Evolutionary conservation across 495 filamentous ascomycete species (phyloP).

Genomic region (Penicillium herquei): DNA sequence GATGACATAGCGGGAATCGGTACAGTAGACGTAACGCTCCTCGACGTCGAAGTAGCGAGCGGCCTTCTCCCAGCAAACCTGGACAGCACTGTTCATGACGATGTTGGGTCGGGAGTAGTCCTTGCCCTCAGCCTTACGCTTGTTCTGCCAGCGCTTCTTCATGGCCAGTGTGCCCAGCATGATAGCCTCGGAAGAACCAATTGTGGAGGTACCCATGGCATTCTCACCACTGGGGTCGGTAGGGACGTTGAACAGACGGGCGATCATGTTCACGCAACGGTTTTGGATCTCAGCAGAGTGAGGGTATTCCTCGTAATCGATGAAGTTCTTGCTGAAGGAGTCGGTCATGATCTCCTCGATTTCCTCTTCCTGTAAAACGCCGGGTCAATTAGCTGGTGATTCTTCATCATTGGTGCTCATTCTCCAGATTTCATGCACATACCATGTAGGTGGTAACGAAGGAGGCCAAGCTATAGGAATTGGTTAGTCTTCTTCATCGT

Average conservation of each 20-base stretch:
- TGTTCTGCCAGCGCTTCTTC: constrained; percentile 93
- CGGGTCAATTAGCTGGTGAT: not conserved
- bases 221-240: constrained; percentile 44
- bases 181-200: constrained; percentile 86
- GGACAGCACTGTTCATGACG: constrained; percentile 87
- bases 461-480: constrained; percentile 21
- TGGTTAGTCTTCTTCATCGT: not conserved
- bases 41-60: constrained; percentile 93
- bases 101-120: constrained; percentile 76
- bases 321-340: constrained; percentile 88
- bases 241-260: constrained; percentile 78
- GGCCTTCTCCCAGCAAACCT: constrained; percentile 96
- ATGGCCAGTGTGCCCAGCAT: constrained; percentile 88
- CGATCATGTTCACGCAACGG: constrained; percentile 91
- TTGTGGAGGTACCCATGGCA: constrained; percentile 79
- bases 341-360: constrained; percentile 89
- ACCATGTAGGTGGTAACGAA: constrained; percentile 32
- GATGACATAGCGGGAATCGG: constrained; percentile 75
- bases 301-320: constrained; percentile 90
- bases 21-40: constrained; percentile 86
- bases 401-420: not conserved
- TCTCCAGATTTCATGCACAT: constrained; percentile 1
- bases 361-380: constrained; percentile 66
- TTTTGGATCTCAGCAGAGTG: constrained; percentile 88
- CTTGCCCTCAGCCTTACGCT: constrained; percentile 74